Evolutionary conservation across 2,329 filamentous ascomycete species (phyloP).

Genomic region (Dothidotthia symphoricarpi): DNA sequence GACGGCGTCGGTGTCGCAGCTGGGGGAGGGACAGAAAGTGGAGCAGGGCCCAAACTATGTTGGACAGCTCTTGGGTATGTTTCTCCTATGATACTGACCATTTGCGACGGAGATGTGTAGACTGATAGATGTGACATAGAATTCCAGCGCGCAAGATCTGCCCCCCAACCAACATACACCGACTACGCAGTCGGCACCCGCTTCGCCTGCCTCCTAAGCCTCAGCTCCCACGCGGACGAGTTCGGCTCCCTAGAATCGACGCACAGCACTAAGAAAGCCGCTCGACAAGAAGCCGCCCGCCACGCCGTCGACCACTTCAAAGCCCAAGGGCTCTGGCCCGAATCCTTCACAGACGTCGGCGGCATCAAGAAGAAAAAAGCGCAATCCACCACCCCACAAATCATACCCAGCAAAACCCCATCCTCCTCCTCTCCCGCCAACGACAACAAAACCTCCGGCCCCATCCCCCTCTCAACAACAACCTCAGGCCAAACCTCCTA

Average conservation of each 20-base stretch:
- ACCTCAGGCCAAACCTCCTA: constrained; percentile 5
- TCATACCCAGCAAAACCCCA: background rate
- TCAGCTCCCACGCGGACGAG: constrained; percentile 20
- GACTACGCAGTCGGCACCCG: constrained; percentile 35
- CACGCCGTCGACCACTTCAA: constrained; percentile 46
- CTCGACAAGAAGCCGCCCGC: constrained; percentile 43
- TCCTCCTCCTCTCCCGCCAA: background rate
- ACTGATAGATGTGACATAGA: constrained; percentile 15
- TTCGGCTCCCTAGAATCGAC: constrained; percentile 39
- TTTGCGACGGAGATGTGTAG: background rate
- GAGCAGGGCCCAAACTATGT: constrained; percentile 30
- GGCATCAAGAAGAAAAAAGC: constrained; percentile 35
- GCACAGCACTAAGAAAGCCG: constrained; percentile 44
- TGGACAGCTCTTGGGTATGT: constrained; percentile 41
- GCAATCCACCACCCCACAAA: background rate
- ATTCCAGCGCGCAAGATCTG: constrained; percentile 27
- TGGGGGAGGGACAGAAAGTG: constrained; percentile 5
- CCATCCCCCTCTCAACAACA: background rate
- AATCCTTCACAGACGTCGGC: constrained; percentile 16
- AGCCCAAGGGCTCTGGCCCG: constrained; percentile 31
- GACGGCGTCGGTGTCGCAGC: background rate
- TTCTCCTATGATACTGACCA: constrained; percentile 1
- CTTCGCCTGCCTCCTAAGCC: constrained; percentile 33
- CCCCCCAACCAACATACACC: constrained; percentile 37
- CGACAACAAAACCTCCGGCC: background rate